Base-by-base conservation (phyloP, 768 basidiomycete species). In the Tricholoma sp. region DNA sequence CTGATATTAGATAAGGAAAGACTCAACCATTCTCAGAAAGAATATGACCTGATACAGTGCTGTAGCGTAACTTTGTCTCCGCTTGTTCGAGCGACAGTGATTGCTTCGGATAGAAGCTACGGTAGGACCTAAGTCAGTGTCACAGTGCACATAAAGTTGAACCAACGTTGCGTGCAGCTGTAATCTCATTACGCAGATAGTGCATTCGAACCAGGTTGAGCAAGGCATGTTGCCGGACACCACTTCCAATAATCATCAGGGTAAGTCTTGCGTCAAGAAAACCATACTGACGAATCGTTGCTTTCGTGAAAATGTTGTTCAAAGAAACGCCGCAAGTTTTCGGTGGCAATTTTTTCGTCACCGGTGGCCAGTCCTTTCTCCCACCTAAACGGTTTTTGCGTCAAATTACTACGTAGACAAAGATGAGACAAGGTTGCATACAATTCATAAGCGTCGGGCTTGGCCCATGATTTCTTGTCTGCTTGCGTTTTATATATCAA, bases 291-390 rank as follows among this genome's bases (percentile, higher is more conserved):
- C 90, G 89, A 93, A 67, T 93, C 90, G 59, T 83, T 85, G 33
- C 76, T 79, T 55, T 88, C 84, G 59, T 91, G 86, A 63, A 94
- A 94, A 64, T 83, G 86, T 57, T 93, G 91, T 66, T 93, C 91
- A 61, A 93, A 94, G 67, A 89, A 94, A 52, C 81, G 74, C 33
- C 90, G 80, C 37, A 94, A 70, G 61, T 83, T 86, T 60, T 91
- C 89, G 2, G 81, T 76, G 0, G 89, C 89, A 8, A 79, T 61
- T 45, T 82, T 82, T 59, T 85, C 84, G 67, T 93, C 90, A 0
- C 88, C 88, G 5, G 80, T 78, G 11, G 78, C 74, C n/a, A 78
- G 65, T 6, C 80, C 82, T 54, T 80, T 80, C 65, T 90, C 83
- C 79, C 82, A 92, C 5, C 91, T 93, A 28, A 36, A 29, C 17